Base-by-base conservation (phyloP, 2,329 filamentous ascomycete genomes). In the Furcasterigmium sp. region DNA sequence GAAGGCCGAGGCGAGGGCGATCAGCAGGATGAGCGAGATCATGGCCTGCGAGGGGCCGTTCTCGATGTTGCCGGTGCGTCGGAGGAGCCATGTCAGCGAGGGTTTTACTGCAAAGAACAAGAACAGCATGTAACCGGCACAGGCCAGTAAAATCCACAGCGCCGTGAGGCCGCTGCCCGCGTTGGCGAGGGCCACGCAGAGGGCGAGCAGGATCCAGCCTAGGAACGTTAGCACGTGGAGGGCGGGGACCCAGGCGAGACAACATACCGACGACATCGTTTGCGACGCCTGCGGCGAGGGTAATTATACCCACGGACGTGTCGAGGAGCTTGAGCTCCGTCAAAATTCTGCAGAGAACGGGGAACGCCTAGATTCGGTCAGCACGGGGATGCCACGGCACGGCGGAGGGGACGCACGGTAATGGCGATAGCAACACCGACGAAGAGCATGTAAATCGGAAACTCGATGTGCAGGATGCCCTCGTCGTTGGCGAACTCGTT, bases 341-440 rank as follows among this genome's bases (percentile, higher is more conserved):
- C 51, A 97, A 69, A 52, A 97, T 97, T 61, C 91, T 87, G 58
- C 91, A 96, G 9, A 97, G 77, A 0, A 96, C 91, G 0, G 91
- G 91, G 55, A 97, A 84, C 8, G 80, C 85, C 39, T 41, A 17
- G 2, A 18, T 9, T n/a, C 14, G 7, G 39, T 34, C 28, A 34
- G 28, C 88, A 51, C 59, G 15, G 3, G 14, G 10, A 17, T 17
- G 32, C 32, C 17, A 14, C 28, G 20, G 9, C 8, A 11, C n/a
- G 13, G 25, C 9, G 21, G n/a, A 19, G 20, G 11, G n/a, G 18
- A 41, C 14, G 14, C 17, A 37, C 21, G 21, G 91, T 96, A 54
- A 96, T 97, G 21, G 90, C 87, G 63, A 96, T 84, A 1, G 91
- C 91, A 41, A 95, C 91, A 62, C 91, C 91, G 51, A 96, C 87